Percentiles rank a stretch among this genome's conserved stretches.
Conservation (phyloP, 352 stramenopile genomes). For the Phytophthora nicotianae region DNA sequence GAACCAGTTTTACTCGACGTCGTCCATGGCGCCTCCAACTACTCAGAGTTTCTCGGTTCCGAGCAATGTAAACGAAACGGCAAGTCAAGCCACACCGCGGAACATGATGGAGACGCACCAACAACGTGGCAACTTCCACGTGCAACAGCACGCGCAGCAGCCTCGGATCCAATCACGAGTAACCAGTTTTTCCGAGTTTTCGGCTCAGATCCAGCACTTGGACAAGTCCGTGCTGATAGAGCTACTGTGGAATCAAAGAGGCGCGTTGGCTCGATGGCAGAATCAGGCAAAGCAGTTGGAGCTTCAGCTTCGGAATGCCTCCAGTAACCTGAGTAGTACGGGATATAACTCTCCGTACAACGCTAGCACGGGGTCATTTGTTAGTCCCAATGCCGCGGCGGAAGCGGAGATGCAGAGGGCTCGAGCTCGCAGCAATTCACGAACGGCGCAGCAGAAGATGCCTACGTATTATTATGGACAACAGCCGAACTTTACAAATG, state of each 20-base stretch:
- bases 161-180: slow-evolving; percentile 32
- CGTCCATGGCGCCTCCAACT: slow-evolving; percentile 16
- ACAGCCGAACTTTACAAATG: slow-evolving; percentile 18
- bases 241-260: slow-evolving; percentile 74
- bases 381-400: slow-evolving; percentile 34
- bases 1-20: slow-evolving; percentile 24
- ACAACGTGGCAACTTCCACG: slow-evolving; percentile 16
- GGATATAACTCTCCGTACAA: slow-evolving; percentile 45
- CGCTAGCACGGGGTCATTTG: slow-evolving; percentile 11
- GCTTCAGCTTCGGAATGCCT: slow-evolving; percentile 43
- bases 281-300: slow-evolving; percentile 56
- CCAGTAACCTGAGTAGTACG: slow-evolving; percentile 22
- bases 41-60: slow-evolving; percentile 26
- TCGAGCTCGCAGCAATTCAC: slow-evolving; percentile 42
- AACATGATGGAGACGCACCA: slow-evolving; percentile 32
- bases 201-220: slow-evolving; percentile 68
- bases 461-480: slow-evolving; percentile 27
- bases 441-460: slow-evolving; percentile 30
- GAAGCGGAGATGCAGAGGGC: slow-evolving; percentile 62
- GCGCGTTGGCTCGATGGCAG: slow-evolving; percentile 69
- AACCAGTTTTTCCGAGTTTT: slow-evolving; percentile 65
- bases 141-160: slow-evolving; percentile 39
- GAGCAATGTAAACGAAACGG: slow-evolving; percentile 23
- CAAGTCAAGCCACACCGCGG: slow-evolving; percentile 14
- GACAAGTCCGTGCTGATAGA: slow-evolving; percentile 72